These are phyloP conservation scores for Aspergillus sojae DNA, from an alignment of 2,329 filamentous ascomycete genomes.

Conservation along the genomic window DNA sequence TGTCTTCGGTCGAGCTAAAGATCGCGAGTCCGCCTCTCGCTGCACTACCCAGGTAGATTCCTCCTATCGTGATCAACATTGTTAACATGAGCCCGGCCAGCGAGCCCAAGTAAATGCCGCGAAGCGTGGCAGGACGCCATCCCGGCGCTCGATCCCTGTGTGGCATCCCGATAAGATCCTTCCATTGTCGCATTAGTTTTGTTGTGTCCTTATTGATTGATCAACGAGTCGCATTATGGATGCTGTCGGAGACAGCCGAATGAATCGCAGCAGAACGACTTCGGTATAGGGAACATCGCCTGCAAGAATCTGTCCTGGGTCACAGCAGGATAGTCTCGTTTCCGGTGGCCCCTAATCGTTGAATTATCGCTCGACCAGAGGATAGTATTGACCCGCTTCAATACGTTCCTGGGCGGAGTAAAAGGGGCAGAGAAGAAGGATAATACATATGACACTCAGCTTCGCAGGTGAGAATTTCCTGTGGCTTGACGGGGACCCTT, in stretches of 20 bases:
- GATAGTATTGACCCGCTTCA: not conserved
- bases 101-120: slow-evolving; percentile 7
- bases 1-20: slow-evolving; percentile 7
- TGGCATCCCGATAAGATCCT: not conserved
- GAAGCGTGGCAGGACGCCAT: slow-evolving; percentile 11
- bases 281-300: not conserved
- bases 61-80: slow-evolving; percentile 8
- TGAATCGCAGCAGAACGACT: not conserved
- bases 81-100: slow-evolving; percentile 6
- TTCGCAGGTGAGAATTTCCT: not conserved
- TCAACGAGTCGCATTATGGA: not conserved
- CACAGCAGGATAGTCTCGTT: not conserved
- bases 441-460: not conserved
- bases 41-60: slow-evolving; percentile 5
- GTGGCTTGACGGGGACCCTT: not conserved
- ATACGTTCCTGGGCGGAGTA: not conserved
- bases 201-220: not conserved
- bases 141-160: slow-evolving; percentile 3
- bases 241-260: not conserved
- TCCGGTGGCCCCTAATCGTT: not conserved
- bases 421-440: not conserved
- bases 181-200: not conserved
- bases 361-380: not conserved
- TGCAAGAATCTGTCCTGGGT: not conserved
- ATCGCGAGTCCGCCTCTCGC: slow-evolving; percentile 7